A percentile compares a stretch with the other conserved stretches of the same genome.
phyloP scores from a whole-genome alignment of 1,284 basidiomycete species.

The Cutaneotrichosporon sp. region DNA sequence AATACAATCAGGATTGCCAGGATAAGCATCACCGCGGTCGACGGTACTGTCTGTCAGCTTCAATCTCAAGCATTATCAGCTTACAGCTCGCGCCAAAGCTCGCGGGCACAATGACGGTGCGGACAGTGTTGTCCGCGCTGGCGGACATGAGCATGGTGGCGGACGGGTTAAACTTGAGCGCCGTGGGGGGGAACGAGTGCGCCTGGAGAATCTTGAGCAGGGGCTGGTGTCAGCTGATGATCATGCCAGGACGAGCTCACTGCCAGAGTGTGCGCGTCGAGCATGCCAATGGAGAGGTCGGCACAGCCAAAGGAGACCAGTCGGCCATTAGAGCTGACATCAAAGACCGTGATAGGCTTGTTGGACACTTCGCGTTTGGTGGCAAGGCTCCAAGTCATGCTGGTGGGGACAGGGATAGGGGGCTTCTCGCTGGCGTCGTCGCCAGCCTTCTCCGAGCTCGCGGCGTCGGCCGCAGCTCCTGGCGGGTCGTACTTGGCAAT shows the following conservation, averaged over 20 bases:
- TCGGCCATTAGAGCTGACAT: slow-evolving; percentile 79
- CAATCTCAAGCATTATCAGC: slow-evolving; percentile 18
- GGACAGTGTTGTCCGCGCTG: slow-evolving; percentile 83
- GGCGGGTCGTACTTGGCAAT: slow-evolving; percentile 33
- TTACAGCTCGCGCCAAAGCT: slow-evolving; percentile 40
- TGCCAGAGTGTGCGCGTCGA: slow-evolving; percentile 72
- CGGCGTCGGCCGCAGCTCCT: slow-evolving; percentile 54
- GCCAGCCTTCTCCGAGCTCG: slow-evolving; percentile 37
- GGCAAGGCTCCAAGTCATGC: slow-evolving; percentile 44
- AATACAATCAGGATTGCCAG: slow-evolving; percentile 9
- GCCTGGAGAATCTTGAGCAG: slow-evolving; percentile 81
- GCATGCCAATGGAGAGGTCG: slow-evolving; percentile 75
- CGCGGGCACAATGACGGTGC: slow-evolving; percentile 68
- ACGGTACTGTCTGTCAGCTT: slow-evolving; percentile 1
- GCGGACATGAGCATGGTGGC: slow-evolving; percentile 81
- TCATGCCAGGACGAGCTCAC: slow-evolving; percentile 62
- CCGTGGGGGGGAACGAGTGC: slow-evolving; percentile 91
- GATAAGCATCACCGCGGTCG: slow-evolving; percentile 4
- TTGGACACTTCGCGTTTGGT: slow-evolving; percentile 56
- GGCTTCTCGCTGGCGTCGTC: slow-evolving; percentile 17
- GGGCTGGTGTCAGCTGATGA: slow-evolving; percentile 55
- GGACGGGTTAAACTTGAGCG: slow-evolving; percentile 77
- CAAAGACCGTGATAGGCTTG: slow-evolving; percentile 76
- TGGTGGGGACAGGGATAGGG: not conserved
- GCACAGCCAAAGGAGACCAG: slow-evolving; percentile 82